These are phyloP conservation scores for Trametes meyenii DNA, from an alignment of 768 basidiomycete species.

Conservation along the genomic window DNA sequence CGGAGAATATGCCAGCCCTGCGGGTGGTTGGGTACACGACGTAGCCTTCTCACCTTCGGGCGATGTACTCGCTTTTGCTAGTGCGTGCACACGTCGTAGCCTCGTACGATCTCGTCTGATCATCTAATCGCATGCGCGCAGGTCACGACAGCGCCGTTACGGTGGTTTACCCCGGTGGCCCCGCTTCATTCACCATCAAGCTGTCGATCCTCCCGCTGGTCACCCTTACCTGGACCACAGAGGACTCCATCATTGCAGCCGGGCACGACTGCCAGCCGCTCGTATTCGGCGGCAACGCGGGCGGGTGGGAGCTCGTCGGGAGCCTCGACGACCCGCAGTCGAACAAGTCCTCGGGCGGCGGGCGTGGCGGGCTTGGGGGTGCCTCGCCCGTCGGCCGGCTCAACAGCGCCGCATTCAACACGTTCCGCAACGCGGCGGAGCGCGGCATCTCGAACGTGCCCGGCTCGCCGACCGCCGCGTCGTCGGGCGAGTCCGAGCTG, in stretches of 20 bases:
- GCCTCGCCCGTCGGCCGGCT: conserved; percentile 59
- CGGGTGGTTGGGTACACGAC: conserved; percentile 96
- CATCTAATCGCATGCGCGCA: conserved; percentile 33
- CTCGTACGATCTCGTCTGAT: background rate
- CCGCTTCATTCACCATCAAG: conserved; percentile 72
- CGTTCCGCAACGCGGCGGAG: conserved; percentile 90
- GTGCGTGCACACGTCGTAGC: conserved; percentile 51
- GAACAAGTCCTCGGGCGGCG: conserved; percentile 45
- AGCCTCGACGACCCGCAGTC: conserved; percentile 83
- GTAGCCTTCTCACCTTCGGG: conserved; percentile 97
- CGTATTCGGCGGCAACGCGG: conserved; percentile 73
- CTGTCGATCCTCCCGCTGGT: conserved; percentile 80
- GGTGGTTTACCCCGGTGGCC: conserved; percentile 87
- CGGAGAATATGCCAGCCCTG: conserved; percentile 86
- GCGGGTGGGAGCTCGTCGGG: conserved; percentile 78
- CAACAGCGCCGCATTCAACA: conserved; percentile 91
- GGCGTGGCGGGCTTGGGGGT: conserved; percentile 50
- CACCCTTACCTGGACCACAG: conserved; percentile 84
- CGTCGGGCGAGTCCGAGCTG: conserved; percentile 68
- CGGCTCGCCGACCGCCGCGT: conserved; percentile 38
- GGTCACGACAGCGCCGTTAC: conserved; percentile 95
- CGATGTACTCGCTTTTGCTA: conserved; percentile 89
- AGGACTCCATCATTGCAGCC: conserved; percentile 83
- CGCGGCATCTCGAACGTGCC: conserved; percentile 52
- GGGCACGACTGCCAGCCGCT: conserved; percentile 98